These are phyloP conservation scores for Acrodontium crateriforme DNA, from an alignment of 2,329 filamentous ascomycete genomes.

Conservation along the genomic window DNA sequence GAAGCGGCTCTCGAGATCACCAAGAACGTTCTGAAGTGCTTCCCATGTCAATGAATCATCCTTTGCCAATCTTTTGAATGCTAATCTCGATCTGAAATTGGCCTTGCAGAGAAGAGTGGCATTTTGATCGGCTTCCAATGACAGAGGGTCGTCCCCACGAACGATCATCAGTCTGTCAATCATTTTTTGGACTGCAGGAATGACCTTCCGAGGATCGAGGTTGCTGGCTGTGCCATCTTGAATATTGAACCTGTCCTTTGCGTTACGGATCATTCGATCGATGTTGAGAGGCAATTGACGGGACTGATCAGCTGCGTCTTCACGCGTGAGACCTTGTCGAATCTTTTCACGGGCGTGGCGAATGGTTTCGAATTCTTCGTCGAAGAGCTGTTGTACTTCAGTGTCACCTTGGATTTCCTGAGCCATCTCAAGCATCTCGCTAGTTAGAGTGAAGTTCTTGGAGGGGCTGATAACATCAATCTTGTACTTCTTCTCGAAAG, in stretches of 20 bases:
- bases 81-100: slow-evolving; percentile 72
- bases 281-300: slow-evolving; percentile 92
- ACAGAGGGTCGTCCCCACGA: slow-evolving; percentile 70
- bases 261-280: slow-evolving; percentile 76
- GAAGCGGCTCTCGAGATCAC: slow-evolving; percentile 82
- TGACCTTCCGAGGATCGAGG: slow-evolving; percentile 73
- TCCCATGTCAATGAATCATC: slow-evolving; percentile 77
- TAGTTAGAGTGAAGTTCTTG: slow-evolving; percentile 40
- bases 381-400: slow-evolving; percentile 73
- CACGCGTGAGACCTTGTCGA: slow-evolving; percentile 50
- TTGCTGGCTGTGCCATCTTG: slow-evolving; percentile 78
- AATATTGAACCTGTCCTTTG: slow-evolving; percentile 81
- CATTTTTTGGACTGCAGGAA: slow-evolving; percentile 62
- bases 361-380: slow-evolving; percentile 75
- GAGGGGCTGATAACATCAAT: slow-evolving; percentile 68
- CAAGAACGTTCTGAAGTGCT: slow-evolving; percentile 82
- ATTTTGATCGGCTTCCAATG: slow-evolving; percentile 71
- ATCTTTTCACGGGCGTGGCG: slow-evolving; percentile 60
- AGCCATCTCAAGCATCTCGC: slow-evolving; percentile 70
- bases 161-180: slow-evolving; percentile 72
- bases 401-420: slow-evolving; percentile 76
- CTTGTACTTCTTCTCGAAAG: slow-evolving; percentile 69
- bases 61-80: slow-evolving; percentile 84
- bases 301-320: slow-evolving; percentile 66
- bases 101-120: slow-evolving; percentile 89